phyloP scores from a whole-genome alignment of 192 early-diverging fungal species.

The Backusella macrospora region DNA sequence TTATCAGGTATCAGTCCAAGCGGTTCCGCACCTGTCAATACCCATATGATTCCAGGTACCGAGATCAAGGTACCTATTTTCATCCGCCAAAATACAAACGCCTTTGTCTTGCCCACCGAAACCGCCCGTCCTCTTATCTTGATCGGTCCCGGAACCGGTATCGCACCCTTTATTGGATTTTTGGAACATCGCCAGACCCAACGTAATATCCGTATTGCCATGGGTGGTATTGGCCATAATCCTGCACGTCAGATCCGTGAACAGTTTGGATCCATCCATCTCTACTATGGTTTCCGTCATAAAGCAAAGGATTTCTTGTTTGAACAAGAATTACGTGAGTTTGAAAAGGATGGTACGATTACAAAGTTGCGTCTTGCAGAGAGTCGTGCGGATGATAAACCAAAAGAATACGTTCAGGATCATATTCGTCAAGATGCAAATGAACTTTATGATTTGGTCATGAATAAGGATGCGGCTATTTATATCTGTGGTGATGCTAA shows the following conservation, averaged over 20 bases:
- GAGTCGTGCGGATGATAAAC: conserved; percentile 59
- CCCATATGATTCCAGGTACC: not conserved
- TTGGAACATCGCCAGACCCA: conserved; percentile 72
- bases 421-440: conserved; percentile 55
- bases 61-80: conserved; percentile 48
- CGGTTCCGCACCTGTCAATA: not conserved
- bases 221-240: conserved; percentile 28
- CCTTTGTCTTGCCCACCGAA: conserved; percentile 70
- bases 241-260: conserved; percentile 38
- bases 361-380: conserved; percentile 61
- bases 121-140: conserved; percentile 72
- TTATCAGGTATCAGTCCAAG: conserved; percentile 49
- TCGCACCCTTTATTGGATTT: conserved; percentile 94
- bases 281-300: conserved; percentile 88
- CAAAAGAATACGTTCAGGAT: conserved; percentile 90
- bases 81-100: conserved; percentile 57
- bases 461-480: conserved; percentile 62
- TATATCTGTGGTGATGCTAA: conserved; percentile 87
- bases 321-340: conserved; percentile 57
- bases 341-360: conserved; percentile 55
- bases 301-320: conserved; percentile 72
- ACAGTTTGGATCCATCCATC: conserved; percentile 58
- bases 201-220: conserved; percentile 44
- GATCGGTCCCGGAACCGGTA: conserved; percentile 92
- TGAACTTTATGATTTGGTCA: conserved; percentile 61